Base-by-base conservation (phyloP, 1,284 basidiomycete genomes). In the Ustilago sp. region DNA sequence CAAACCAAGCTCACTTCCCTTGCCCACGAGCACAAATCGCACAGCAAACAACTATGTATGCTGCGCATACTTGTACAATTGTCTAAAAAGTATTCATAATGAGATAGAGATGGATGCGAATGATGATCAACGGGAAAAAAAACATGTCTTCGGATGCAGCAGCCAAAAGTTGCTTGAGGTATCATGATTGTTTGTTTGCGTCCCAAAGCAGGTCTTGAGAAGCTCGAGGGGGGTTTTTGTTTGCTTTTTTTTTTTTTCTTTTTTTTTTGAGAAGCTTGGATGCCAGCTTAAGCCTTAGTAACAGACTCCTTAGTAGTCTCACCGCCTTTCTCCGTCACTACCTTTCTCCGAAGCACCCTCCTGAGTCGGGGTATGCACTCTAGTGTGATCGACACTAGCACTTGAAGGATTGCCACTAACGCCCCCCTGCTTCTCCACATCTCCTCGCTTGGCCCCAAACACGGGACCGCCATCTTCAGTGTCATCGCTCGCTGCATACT, bases 401-500 rank as follows among this genome's bases (percentile, higher is more conserved):
- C 59, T 63, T 23, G 57, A 63, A 47, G 59, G 53, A 23, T 66
- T 13, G 34, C n/a, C 12, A 61, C 36, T 1, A 13, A 28, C 28
- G 31, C 28, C 48, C 13, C 62, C 61, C 71, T 78, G 63, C 38
- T 53, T 45, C 59, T 77, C 74, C 15, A 76, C 63, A 45, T 74
- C 71, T 31, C 65, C 72, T 2, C 77, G 60, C 7, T 56, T 43
- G 4, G 77, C 73, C 19, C 76, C 76, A 51, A 78, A 65, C 41
- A 78, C 76, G 7, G 76, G 76, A 2, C 66, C 72, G 28, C 61
- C 67, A 12, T 77, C 66, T 39, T 68, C 70, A 8, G 59, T 23
- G 43, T 69, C 71, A 39, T 80, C 67, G 4, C 69, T 62, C 39
- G 74, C 80, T 8, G 80, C 80, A 65, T 80, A 81, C 66, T 74